Base-by-base conservation (phyloP, 1,139 yeast genomes). In the Oligophagozyma castellii region DNA sequence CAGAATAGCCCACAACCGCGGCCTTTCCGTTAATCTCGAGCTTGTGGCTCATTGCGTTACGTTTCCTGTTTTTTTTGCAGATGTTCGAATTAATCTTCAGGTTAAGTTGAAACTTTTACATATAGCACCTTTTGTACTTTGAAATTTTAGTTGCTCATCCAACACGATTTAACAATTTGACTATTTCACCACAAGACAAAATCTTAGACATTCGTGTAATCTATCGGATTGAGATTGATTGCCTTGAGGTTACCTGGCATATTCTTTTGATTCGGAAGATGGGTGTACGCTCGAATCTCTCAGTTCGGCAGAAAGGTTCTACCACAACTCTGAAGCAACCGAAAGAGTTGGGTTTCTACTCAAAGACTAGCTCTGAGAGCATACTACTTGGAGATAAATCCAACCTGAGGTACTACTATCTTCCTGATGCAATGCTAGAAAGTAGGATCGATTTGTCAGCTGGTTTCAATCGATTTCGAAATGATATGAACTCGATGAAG, bases 1-100 rank as follows among this genome's bases (percentile, higher is more conserved):
- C 71, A n/a, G 84, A 70, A 52, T 81, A 86, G 16, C 89, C 92
- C 34, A 78, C 73, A 29, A 68, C 64, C 23, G 79, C 79, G 5
- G 95, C 93, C 63, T 83, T 84, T 34, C 83, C 86, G 35, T 94
- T 94, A 42, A 86, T 58, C 31, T 74, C 65, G 38, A 83, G 64
- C 29, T 59, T 51, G 32, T 47, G 36, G 35, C 46, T 36, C 44
- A 39, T 43, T n/a, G n/a, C n/a, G n/a, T n/a, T n/a, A n/a, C n/a
- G n/a, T n/a, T n/a, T n/a, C n/a, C n/a, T n/a, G n/a, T n/a, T n/a
- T n/a, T n/a, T n/a, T n/a, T n/a, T n/a, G n/a, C n/a, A n/a, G n/a
- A n/a, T n/a, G n/a, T n/a, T n/a, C n/a, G n/a, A n/a, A n/a, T n/a
- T n/a, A n/a, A n/a, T n/a, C n/a, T n/a, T n/a, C n/a, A n/a, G n/a